Conservation (phyloP, 495 filamentous ascomycete genomes). For the Aspergillus haitiensis region DNA sequence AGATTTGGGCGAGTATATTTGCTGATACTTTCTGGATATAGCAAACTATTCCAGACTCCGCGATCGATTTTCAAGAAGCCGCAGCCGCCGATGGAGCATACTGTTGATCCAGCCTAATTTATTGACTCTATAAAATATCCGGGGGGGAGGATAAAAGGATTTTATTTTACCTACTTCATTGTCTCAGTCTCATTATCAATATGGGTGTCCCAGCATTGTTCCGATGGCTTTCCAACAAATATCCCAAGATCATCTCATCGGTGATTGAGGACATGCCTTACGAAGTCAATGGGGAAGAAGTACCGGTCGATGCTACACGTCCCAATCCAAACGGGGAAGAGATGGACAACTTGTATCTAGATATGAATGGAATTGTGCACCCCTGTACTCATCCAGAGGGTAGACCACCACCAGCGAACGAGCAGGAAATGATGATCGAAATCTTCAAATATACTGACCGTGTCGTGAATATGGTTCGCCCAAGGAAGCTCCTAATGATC, state of each 20-base stretch:
- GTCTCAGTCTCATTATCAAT: conserved; percentile 31
- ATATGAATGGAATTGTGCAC: conserved; percentile 99
- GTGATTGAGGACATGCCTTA: conserved; percentile 84
- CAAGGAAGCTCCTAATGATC: conserved; percentile 93
- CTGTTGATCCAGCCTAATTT: conserved; percentile 14
- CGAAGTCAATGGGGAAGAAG: conserved; percentile 72
- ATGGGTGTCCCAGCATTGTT: conserved; percentile 97
- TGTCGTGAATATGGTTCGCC: conserved; percentile 97
- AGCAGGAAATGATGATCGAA: conserved; percentile 99
- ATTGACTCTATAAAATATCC: neutral
- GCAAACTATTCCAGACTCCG: neutral
- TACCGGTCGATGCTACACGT: conserved; percentile 79
- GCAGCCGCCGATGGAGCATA: conserved; percentile 22
- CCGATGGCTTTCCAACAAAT: conserved; percentile 91
- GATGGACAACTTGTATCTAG: conserved; percentile 95
- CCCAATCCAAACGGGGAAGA: conserved; percentile 98
- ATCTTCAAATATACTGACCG: conserved; percentile 97
- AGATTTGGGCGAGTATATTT: neutral
- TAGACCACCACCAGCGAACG: conserved; percentile 81
- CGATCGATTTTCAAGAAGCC: conserved; percentile 2
- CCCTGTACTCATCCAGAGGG: conserved; percentile 98
- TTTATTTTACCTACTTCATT: conserved; percentile 2
- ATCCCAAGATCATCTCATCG: conserved; percentile 90
- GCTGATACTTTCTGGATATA: neutral
- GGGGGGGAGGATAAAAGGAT: conserved; percentile 3